Evolutionary conservation across 176 grass and related monocot genomes (phyloP).

Genomic region (Raddia distichophylla): DNA sequence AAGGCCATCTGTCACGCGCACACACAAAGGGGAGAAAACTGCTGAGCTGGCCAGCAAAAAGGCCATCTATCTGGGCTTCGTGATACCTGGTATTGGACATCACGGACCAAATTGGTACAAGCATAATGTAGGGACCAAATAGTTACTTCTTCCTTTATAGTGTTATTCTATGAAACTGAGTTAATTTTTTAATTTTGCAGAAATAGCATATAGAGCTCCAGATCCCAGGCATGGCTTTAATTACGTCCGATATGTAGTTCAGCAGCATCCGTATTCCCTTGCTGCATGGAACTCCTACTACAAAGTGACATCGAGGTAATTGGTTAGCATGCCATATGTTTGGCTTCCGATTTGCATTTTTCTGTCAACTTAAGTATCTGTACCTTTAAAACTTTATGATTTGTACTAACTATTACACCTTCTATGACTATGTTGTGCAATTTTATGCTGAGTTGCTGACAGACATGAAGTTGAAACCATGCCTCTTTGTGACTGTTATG

Average conservation of each 20-base stretch:
- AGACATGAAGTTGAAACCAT: no score
- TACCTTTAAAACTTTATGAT: not conserved
- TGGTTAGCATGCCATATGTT: constrained; percentile 17
- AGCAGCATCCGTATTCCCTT: constrained; percentile 77
- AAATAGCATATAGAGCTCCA: constrained; percentile 86
- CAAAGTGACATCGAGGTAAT: constrained; percentile 86
- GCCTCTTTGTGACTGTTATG: not conserved
- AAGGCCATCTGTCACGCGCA: no score
- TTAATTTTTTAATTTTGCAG: constrained; percentile 50
- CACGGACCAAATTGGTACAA: no score
- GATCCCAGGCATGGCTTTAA: constrained; percentile 92
- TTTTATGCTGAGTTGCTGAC: not conserved
- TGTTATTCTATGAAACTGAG: not conserved
- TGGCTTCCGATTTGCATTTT: not conserved
- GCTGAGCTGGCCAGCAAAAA: no score
- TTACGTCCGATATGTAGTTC: constrained; percentile 83
- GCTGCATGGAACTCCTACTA: constrained; percentile 95
- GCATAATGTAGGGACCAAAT: no score
- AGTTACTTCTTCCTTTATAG: not conserved
- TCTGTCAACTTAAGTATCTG: not conserved
- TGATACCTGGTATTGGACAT: no score
- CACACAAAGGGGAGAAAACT: no score
- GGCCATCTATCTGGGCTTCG: no score
- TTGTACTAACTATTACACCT: not conserved
- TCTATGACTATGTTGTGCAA: constrained; percentile 8